Evolutionary conservation across 108 stramenopile species (phyloP).

Genomic region (Skeletonema marinoi): DNA sequence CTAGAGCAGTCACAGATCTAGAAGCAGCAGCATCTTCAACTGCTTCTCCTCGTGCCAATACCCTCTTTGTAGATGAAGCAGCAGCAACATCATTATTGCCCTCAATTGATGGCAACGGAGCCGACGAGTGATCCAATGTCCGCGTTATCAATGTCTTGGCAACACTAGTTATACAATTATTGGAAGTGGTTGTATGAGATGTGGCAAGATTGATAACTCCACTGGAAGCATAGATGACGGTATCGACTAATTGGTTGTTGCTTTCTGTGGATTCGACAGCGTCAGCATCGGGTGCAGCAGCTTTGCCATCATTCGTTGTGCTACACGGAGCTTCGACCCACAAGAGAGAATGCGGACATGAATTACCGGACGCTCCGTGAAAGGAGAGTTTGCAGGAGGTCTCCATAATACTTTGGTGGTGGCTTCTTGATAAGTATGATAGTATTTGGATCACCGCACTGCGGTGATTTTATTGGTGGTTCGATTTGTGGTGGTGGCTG

Average conservation of each 20-base stretch:
- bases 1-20: constrained; percentile 19
- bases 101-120: not conserved
- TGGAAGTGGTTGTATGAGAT: not conserved
- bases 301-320: not conserved
- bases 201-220: constrained; percentile 27
- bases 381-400: constrained; percentile 49
- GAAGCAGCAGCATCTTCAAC: constrained; percentile 28
- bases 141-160: constrained; percentile 24
- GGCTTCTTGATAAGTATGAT: not conserved
- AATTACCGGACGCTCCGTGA: constrained; percentile 78
- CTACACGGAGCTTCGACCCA: constrained; percentile 45
- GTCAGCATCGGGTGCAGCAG: not conserved
- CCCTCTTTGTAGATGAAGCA: not conserved
- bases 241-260: constrained; percentile 1
- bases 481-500: too few relatives aligned
- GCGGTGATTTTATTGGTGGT: too few relatives aligned
- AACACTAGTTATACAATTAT: constrained; percentile 10
- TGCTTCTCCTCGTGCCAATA: constrained; percentile 37
- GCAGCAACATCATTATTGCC: not conserved
- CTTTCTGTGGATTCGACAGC: not conserved
- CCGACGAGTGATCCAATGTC: constrained; percentile 4
- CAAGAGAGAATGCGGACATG: constrained; percentile 61
- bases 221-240: constrained; percentile 31
- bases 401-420: not conserved
- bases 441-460: too few relatives aligned